phyloP scores from a whole-genome alignment of 2,329 filamentous ascomycete genomes.

The Boeremia exigua region DNA sequence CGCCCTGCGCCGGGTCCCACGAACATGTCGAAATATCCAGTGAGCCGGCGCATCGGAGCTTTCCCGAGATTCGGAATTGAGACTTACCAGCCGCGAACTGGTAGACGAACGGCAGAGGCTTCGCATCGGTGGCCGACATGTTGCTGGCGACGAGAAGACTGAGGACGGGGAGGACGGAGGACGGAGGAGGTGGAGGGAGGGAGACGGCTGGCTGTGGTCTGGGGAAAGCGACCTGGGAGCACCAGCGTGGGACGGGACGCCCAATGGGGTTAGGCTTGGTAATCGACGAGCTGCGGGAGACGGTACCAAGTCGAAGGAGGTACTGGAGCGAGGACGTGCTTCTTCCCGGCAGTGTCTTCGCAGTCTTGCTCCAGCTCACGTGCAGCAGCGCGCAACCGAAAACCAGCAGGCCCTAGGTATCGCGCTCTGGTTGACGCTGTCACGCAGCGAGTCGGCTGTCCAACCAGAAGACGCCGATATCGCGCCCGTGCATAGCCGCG shows the following conservation, averaged over 20 bases:
- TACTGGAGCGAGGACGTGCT: background rate
- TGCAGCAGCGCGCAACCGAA: background rate
- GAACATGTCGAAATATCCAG: slow-evolving; percentile 6
- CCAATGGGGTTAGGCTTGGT: slow-evolving; percentile 2
- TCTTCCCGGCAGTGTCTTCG: background rate
- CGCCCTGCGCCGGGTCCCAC: slow-evolving; percentile 4
- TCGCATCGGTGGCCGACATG: slow-evolving; percentile 59
- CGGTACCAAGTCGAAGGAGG: background rate
- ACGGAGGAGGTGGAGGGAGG: slow-evolving; percentile 16
- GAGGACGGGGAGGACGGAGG: slow-evolving; percentile 8
- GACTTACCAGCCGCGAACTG: slow-evolving; percentile 87
- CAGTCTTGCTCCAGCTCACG: background rate
- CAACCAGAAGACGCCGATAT: slow-evolving; percentile 12
- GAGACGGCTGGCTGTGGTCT: slow-evolving; percentile 20
- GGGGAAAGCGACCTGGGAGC: slow-evolving; percentile 30
- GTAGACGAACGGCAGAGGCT: slow-evolving; percentile 90
- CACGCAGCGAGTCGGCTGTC: slow-evolving; percentile 3
- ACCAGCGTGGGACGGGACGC: slow-evolving; percentile 39
- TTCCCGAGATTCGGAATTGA: slow-evolving; percentile 35
- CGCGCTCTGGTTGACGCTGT: background rate
- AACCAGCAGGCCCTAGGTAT: too few relatives aligned
- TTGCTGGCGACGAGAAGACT: slow-evolving; percentile 22
- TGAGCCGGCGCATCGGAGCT: slow-evolving; percentile 23
- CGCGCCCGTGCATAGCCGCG: slow-evolving; percentile 1
- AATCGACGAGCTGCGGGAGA: background rate